A percentile compares a stretch with the other conserved stretches of the same genome.
These are phyloP conservation scores for Fraxinus platypoda DNA, from an alignment of 305 asterid species.

Conservation along the genomic window DNA sequence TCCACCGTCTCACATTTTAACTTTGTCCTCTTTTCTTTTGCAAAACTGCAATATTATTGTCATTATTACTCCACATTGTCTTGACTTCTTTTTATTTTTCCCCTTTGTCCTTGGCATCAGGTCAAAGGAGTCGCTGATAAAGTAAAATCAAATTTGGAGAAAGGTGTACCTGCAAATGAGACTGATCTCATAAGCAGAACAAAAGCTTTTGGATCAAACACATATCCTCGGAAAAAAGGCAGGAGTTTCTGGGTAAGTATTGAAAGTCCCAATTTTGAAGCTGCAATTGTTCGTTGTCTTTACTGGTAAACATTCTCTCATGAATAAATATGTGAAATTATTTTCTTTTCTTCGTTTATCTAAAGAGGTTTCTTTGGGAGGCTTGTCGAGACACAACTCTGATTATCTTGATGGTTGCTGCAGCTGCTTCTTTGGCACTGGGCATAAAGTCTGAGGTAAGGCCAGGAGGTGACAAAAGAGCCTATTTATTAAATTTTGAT, in stretches of 20 bases:
- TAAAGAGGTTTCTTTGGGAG: conserved; percentile 85
- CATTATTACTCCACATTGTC: conserved; percentile 2
- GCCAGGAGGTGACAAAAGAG: background rate
- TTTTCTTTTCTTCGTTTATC: conserved; percentile 6
- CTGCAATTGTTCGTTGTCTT: background rate
- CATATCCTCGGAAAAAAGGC: conserved; percentile 94
- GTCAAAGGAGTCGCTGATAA: conserved; percentile 61
- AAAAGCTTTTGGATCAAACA: conserved; percentile 81
- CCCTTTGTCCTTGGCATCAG: conserved; percentile 37
- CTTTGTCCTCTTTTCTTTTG: conserved; percentile 5
- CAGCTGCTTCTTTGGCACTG: conserved; percentile 93
- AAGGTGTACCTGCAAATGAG: conserved; percentile 73
- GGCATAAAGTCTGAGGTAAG: conserved; percentile 93
- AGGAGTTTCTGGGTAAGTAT: conserved; percentile 63
- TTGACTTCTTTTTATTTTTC: conserved; percentile 6
- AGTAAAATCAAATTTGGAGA: conserved; percentile 59
- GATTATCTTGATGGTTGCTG: conserved; percentile 94
- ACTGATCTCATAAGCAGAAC: conserved; percentile 53
- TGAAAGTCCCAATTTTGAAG: conserved; percentile 12
- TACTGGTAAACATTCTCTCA: background rate
- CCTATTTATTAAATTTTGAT: background rate
- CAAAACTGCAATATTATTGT: background rate
- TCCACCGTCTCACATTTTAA: conserved; percentile 25
- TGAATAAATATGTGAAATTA: background rate
- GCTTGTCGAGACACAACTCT: conserved; percentile 92